Base-by-base conservation (phyloP, 2,329 filamentous ascomycete genomes). In the Stemphylium beticola region DNA sequence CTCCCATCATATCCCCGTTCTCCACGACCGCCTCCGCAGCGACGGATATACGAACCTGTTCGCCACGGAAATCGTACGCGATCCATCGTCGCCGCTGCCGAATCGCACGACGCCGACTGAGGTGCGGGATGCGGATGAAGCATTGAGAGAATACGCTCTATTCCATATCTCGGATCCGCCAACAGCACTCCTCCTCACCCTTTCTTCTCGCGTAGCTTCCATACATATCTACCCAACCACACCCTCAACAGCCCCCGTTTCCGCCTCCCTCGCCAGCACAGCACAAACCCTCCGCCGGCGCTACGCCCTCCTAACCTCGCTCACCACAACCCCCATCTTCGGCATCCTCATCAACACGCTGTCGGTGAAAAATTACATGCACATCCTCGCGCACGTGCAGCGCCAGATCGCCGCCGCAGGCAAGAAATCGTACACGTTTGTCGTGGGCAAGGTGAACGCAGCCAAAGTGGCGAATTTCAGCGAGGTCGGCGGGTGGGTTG, bases 281-380 rank as follows among this genome's bases (percentile, higher is more conserved):
- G 65, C 84, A n/a, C 76, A 80, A 8, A 77, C 83, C 20, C 85
- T 99, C 14, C 88, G 91, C 22, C 89, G 95, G 2, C 90, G 95
- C 33, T 99, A 98, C 75, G 95, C 89, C 1, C 87, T 95, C 53
- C 83, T 97, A 10, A 89, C 93, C 1, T 87, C 86, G 0, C 86
- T 98, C 24, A 86, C 88, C 15, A 91, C 92, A 0, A 89, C 88
- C 0, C 87, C 92, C 17, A 87, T 97, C 45, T 92, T 97, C 65
- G 95, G 95, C 7, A 96, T 99, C 57, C 81, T 99, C 1, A 92
- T 99, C 76, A 98, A 98, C 76, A 99, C 95, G 0, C 85, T 99
- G 4, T 93, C 90, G 18, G 92, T 98, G 5, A 87, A 89, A 55
- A 96, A 97, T 73, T 98, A 97, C 78, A 83, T 97, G 60, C 80